Base-by-base conservation (phyloP, 2,329 filamentous ascomycete species). In the Gnomoniopsis smithogilvyi region DNA sequence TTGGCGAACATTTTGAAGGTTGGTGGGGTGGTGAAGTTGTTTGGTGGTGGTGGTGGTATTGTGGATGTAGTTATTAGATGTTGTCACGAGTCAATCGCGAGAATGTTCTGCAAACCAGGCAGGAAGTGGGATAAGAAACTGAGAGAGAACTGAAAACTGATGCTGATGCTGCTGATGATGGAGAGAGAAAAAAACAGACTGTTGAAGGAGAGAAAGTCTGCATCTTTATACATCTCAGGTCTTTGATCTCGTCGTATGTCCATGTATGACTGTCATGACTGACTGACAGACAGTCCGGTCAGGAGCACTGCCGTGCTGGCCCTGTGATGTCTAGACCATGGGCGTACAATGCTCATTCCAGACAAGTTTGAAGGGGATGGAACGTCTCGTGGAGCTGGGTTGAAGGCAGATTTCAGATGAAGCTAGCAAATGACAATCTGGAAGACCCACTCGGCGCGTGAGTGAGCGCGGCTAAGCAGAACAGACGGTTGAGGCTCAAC, bases 141-240 rank as follows among this genome's bases (percentile, higher is more conserved):
- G 22, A 45, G 34, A 38, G 47, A 56, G 48, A 24, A 33, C 51
- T 43, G 59, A 48, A 51, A 36, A 58, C 54, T 54, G 54, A 61
- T 61, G 59, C 55, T 61, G 54, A 50, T 57, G 59, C 54, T 61
- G 58, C 41, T 58, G 56, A 53, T 58, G 56, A 54, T 60, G 55
- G 34, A 49, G 57, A 54, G 51, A 38, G 51, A 24, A 14, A 22
- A n/a, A 14, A 22, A 26, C 4, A 22, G 24, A 33, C 17, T 51
- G 43, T 11, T 24, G 21, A 54, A 24, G 15, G 45, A 26, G 48
- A 41, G 43, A 51, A 48, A 14, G 17, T 2, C 14, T 24, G 3
- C 45, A 51, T 50, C 54, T 60, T 58, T 60, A 60, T 60, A 60
- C 50, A 54, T 50, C 10, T 30, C 14, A 3, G 10, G 17, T 6